phyloP scores from a whole-genome alignment of 202 grass and related monocot genomes.

The Hordeum pubiflorum region DNA sequence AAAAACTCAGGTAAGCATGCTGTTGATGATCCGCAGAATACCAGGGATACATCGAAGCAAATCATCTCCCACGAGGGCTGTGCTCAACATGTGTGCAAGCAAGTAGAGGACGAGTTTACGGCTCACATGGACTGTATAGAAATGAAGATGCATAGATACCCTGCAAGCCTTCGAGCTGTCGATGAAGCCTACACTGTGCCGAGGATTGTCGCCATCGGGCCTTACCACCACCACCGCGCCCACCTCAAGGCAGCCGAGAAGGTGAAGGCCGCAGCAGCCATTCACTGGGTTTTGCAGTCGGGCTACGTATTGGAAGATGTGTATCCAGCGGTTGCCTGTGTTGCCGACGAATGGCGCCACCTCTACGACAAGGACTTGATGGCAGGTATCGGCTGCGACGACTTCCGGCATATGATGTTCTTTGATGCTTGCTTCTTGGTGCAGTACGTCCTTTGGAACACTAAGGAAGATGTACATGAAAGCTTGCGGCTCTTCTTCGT shows the following conservation, averaged over 20 bases:
- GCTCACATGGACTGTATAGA: neutral
- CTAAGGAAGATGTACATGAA: fast-evolving
- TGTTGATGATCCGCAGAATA: too few species aligned
- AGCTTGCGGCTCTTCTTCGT: neutral
- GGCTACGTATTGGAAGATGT: neutral
- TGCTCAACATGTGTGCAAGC: neutral
- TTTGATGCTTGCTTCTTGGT: too few species aligned
- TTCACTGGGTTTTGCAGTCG: neutral
- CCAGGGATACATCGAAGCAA: too few species aligned
- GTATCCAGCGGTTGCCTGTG: neutral
- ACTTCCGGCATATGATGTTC: neutral
- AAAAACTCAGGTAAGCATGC: too few species aligned
- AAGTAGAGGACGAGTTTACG: neutral
- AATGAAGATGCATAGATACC: neutral
- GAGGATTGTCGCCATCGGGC: neutral
- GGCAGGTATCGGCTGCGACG: neutral
- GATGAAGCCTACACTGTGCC: neutral
- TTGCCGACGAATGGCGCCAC: neutral
- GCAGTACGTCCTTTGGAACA: neutral
- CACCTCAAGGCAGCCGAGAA: neutral
- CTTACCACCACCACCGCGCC: too few species aligned
- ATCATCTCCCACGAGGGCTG: too few species aligned
- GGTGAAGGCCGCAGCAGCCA: neutral
- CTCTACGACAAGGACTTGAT: neutral
- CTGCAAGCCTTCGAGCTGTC: neutral